phyloP scores from a whole-genome alignment of 306 rosid genomes.

The Cajanus cajan region DNA sequence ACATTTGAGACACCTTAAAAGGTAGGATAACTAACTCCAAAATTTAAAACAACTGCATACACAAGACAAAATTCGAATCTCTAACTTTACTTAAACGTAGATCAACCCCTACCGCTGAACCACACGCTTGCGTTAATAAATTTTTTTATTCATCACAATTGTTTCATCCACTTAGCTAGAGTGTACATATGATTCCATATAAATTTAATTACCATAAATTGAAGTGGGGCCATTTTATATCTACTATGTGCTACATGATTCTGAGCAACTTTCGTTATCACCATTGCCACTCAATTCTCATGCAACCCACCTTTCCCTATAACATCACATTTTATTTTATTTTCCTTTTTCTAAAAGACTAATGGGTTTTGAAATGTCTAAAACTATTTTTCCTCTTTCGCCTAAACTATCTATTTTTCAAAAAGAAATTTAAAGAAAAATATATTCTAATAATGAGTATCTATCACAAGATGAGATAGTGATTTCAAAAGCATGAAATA shows the following conservation, averaged over 20 bases:
- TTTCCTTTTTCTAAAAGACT: not conserved
- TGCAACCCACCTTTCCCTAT: not conserved
- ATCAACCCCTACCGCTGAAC: too few relatives aligned
- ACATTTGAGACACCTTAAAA: too few relatives aligned
- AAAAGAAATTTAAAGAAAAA: not conserved
- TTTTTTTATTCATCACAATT: not conserved
- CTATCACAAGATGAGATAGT: not conserved
- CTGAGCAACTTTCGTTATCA: not conserved
- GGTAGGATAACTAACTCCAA: too few relatives aligned
- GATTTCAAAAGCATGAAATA: not conserved
- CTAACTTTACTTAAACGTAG: too few relatives aligned
- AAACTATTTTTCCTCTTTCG: not conserved
- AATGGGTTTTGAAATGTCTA: not conserved
- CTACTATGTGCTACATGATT: not conserved
- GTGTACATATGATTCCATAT: not conserved
- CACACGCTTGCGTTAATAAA: too few relatives aligned
- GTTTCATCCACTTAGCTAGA: not conserved
- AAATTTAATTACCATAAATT: not conserved
- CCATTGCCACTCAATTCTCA: not conserved
- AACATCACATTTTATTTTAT: not conserved
- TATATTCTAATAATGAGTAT: not conserved
- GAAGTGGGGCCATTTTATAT: not conserved
- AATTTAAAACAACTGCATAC: too few relatives aligned
- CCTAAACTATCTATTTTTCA: not conserved
- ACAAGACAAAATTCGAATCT: too few relatives aligned